phyloP scores from a whole-genome alignment of 2,329 filamentous ascomycete species.

The Botryotinia convoluta region DNA sequence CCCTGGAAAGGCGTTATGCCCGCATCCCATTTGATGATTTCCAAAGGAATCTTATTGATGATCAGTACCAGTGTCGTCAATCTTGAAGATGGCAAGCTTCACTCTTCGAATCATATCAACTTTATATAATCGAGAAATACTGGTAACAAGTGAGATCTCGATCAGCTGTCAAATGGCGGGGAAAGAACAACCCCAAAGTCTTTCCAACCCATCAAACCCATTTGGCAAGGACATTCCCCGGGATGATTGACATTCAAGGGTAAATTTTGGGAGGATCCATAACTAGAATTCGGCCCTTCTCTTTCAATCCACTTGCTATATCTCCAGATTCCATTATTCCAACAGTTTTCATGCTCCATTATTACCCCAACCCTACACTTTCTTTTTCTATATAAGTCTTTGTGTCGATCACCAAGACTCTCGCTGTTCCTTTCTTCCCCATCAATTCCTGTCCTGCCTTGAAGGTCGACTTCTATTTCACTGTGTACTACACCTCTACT shows the following conservation, averaged over 20 bases:
- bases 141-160: background rate
- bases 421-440: background rate
- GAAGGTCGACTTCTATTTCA: background rate
- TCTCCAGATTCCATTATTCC: constrained; percentile 9
- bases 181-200: constrained; percentile 2
- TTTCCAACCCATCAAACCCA: background rate
- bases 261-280: constrained; percentile 1
- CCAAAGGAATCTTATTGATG: background rate
- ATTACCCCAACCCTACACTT: background rate
- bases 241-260: background rate
- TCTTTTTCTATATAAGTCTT: constrained; percentile 12
- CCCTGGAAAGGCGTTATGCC: background rate
- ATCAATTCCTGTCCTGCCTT: background rate
- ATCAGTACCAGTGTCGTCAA: background rate
- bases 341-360: constrained; percentile 11
- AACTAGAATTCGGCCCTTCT: constrained; percentile 16
- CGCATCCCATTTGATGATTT: background rate
- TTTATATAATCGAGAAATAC: background rate
- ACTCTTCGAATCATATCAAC: background rate
- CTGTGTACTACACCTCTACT: background rate
- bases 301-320: background rate
- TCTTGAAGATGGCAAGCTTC: background rate
- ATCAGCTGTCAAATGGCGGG: background rate
- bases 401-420: background rate
- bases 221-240: constrained; percentile 6